These are phyloP conservation scores for Stagonosporopsis rhizophila DNA, from an alignment of 2,329 filamentous ascomycete genomes.

Conservation along the genomic window DNA sequence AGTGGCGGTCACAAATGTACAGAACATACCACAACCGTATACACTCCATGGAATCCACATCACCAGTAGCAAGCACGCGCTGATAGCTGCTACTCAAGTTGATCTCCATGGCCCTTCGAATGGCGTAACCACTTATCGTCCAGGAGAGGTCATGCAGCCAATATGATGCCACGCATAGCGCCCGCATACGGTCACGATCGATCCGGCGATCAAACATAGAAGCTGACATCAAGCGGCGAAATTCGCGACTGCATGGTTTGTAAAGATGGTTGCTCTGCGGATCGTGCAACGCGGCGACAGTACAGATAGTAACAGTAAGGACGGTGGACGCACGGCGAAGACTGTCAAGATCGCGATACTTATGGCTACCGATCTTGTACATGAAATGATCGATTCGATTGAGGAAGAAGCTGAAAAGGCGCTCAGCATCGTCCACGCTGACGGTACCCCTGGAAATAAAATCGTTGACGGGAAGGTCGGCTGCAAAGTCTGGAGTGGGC, in stretches of 20 bases:
- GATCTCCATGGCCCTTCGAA: slow-evolving; percentile 58
- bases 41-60: slow-evolving; percentile 58
- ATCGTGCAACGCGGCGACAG: slow-evolving; percentile 66
- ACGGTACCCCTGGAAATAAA: slow-evolving; percentile 60
- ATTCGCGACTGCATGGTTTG: slow-evolving; percentile 63
- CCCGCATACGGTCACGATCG: slow-evolving; percentile 64
- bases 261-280: slow-evolving; percentile 61
- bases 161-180: slow-evolving; percentile 67
- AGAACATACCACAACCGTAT: slow-evolving; percentile 65
- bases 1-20: slow-evolving; percentile 71
- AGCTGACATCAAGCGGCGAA: slow-evolving; percentile 62
- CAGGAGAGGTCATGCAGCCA: slow-evolving; percentile 70
- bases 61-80: slow-evolving; percentile 49
- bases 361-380: slow-evolving; percentile 54
- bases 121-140: slow-evolving; percentile 65
- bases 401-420: slow-evolving; percentile 52
- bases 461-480: slow-evolving; percentile 45
- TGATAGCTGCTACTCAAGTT: slow-evolving; percentile 56
- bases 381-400: slow-evolving; percentile 57
- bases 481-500: slow-evolving; percentile 2
- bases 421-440: slow-evolving; percentile 52
- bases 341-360: slow-evolving; percentile 54
- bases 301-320: slow-evolving; percentile 63
- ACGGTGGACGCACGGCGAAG: slow-evolving; percentile 63
- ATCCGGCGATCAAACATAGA: slow-evolving; percentile 66